Evolutionary conservation across 176 grass and related monocot genomes (phyloP), one percentile per base, ranked within the genome.

Genomic region (Zizania latifolia): DNA sequence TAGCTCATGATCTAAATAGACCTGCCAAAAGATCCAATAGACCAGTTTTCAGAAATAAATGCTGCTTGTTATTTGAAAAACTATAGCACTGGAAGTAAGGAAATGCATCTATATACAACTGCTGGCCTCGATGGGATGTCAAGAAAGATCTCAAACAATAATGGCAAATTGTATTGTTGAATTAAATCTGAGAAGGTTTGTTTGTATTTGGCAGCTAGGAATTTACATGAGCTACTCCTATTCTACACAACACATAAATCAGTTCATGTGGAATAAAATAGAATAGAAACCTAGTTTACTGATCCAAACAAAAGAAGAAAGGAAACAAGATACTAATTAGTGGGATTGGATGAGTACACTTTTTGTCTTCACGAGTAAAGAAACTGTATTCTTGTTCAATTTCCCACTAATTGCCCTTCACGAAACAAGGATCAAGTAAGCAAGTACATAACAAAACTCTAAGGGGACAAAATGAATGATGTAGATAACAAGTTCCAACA

Each of bases 331-430:
- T 10, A 77, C 10, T 19, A 44, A 14, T 77, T n/a, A 50, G 69
- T 75, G 45, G 58, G 29, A 58, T 68, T 55, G 60, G 45, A 71
- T 78, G 38, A 74, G 17, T 99, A 99, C 96, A 82, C 95, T 87
- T 95, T 95, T 51, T 50, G 85, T 95, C 86, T 88, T 94, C 76
- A 99, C 87, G 8, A 99, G 96, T 80, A 99, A 87, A 33, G 89
- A 95, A 84, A 99, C 89, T 79, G 96, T 99, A 68, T 84, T 95
- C 89, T 89, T 89, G 89, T 99, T 90, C 87, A 99, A 77, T 64
- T 92, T 99, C 78, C 92, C 96, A 75, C 96, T 99, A 82, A 99
- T 95, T 38, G 96, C 96, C 96, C 96, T 99, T 92, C 91, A 88
- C 29, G 9, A 75, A 58, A 88, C 14, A 72, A 46, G 58, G 83